Evolutionary conservation across 2,329 filamentous ascomycete species (phyloP), one percentile per base, ranked within the genome.

Genomic region (Pseudohalonectria lignicola): DNA sequence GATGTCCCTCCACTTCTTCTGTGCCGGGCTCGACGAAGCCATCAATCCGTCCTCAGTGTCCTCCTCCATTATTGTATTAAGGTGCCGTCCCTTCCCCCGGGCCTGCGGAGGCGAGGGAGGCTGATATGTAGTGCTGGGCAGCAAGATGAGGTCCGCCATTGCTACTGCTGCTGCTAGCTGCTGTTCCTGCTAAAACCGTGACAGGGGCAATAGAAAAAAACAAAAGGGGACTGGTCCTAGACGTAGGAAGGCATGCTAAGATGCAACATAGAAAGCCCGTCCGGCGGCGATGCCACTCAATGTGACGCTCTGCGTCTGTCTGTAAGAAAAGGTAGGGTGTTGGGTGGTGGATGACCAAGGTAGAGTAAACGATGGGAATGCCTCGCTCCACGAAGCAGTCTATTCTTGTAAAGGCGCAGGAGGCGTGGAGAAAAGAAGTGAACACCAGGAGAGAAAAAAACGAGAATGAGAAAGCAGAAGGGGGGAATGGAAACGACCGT

Each of bases 61-160:
- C 53, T 74, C 73, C 53, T 78, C 74, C 51, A 76, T 72, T 74
- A 78, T 77, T 45, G 74, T 73, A 75, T 77, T 77, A 76, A 78
- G 73, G 45, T 53, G 57, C 57, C 58, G 61, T 52, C 58, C 62
- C 45, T 58, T 60, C 59, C 67, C 68, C 63, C 71, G 71, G 56
- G 55, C 73, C 68, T 63, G 72, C 73, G 66, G 66, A 61, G 68
- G 62, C 45, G 67, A 67, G 46, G 59, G 61, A 52, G 67, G 58
- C 51, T 58, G 60, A 50, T 66, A 69, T 46, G 59, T 59, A 43
- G 50, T 57, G 40, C 54, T 50, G 31, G 63, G 58, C 43, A 65
- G 52, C 40, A 64, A 47, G 45, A 58, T 41, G 46, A 58, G 49
- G 37, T 68, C 66, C 39, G 71, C 55, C 71, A 75, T 75, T 57